A percentile compares a stretch with the other conserved stretches of the same genome.
Evolutionary conservation across 768 basidiomycete genomes (phyloP).

Genomic region (Serendipita sp.): DNA sequence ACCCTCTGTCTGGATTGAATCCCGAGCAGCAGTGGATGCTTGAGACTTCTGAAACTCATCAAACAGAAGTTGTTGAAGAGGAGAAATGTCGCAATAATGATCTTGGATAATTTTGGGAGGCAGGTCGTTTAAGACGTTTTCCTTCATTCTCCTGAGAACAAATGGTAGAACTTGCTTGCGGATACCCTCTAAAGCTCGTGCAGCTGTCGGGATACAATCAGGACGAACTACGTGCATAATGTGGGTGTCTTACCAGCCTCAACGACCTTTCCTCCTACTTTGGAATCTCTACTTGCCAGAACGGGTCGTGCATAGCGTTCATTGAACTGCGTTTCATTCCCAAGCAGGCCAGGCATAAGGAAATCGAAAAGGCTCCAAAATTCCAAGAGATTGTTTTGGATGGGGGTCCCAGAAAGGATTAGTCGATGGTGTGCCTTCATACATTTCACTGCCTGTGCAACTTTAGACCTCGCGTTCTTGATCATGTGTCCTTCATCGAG

Average conservation of each 20-base stretch:
- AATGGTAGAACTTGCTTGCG: constrained; percentile 99
- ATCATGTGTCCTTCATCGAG: constrained; percentile 98
- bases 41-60: constrained; percentile 82
- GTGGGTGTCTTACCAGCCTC: constrained; percentile 68
- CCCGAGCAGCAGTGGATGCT: constrained; percentile 46
- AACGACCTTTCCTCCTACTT: constrained; percentile 61
- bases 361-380: constrained; percentile 99
- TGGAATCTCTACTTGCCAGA: constrained; percentile 84
- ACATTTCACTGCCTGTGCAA: constrained; percentile 88
- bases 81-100: constrained; percentile 94
- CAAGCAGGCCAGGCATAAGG: constrained; percentile 97
- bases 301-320: constrained; percentile 95
- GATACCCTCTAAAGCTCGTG: constrained; percentile 82
- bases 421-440: constrained; percentile 83
- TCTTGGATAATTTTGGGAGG: constrained; percentile 99
- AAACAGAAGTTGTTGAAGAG: constrained; percentile 83
- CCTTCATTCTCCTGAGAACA: constrained; percentile 86
- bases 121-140: constrained; percentile 87
- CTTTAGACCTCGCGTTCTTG: constrained; percentile 96
- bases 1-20: constrained; percentile 36
- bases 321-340: constrained; percentile 88
- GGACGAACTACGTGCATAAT: not conserved
- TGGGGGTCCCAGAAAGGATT: constrained; percentile 91
- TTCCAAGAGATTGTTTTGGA: constrained; percentile 97
- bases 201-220: constrained; percentile 34